These are phyloP conservation scores for Chiua virens DNA, from an alignment of 768 basidiomycete species.

Conservation along the genomic window DNA sequence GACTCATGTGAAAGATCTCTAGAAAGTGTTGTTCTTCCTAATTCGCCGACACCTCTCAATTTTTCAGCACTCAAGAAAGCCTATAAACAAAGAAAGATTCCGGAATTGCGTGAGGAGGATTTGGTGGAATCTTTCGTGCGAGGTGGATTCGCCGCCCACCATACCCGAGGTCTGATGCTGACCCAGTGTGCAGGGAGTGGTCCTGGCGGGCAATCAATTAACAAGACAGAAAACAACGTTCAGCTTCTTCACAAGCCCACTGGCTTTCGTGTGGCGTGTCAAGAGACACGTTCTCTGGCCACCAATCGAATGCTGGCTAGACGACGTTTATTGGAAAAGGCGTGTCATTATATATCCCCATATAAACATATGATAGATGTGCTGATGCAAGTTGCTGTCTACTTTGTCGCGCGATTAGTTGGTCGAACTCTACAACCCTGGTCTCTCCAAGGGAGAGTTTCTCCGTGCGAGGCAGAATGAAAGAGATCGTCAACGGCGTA, in stretches of 20 bases:
- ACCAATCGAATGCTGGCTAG: slow-evolving; percentile 80
- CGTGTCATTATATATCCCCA: slow-evolving; percentile 38
- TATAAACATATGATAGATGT: slow-evolving; percentile 3
- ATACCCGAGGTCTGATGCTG: slow-evolving; percentile 1
- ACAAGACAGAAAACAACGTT: slow-evolving; percentile 92
- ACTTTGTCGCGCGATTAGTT: slow-evolving; percentile 44
- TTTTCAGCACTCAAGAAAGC: slow-evolving; percentile 74
- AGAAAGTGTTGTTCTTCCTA: slow-evolving; percentile 34
- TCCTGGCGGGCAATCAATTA: slow-evolving; percentile 95
- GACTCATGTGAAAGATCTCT: slow-evolving; percentile 22
- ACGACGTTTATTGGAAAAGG: slow-evolving; percentile 73
- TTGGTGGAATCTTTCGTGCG: slow-evolving; percentile 86
- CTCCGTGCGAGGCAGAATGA: slow-evolving; percentile 72
- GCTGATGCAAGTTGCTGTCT: slow-evolving; percentile 18
- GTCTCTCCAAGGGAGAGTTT: slow-evolving; percentile 69
- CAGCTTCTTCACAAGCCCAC: slow-evolving; percentile 88
- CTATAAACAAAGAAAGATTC: slow-evolving; percentile 60
- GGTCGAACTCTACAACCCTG: slow-evolving; percentile 72
- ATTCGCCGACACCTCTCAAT: slow-evolving; percentile 37
- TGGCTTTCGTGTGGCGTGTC: slow-evolving; percentile 82
- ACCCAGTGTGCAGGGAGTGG: slow-evolving; percentile 63
- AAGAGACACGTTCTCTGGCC: slow-evolving; percentile 82
- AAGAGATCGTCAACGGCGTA: slow-evolving; percentile 69
- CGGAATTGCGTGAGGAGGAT: slow-evolving; percentile 74
- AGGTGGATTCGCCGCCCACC: slow-evolving; percentile 46